Percentiles rank a stretch among this genome's conserved stretches.
These are phyloP conservation scores for Mycosphaerella sp. DNA, from an alignment of 2,329 filamentous ascomycete species.

Conservation along the genomic window DNA sequence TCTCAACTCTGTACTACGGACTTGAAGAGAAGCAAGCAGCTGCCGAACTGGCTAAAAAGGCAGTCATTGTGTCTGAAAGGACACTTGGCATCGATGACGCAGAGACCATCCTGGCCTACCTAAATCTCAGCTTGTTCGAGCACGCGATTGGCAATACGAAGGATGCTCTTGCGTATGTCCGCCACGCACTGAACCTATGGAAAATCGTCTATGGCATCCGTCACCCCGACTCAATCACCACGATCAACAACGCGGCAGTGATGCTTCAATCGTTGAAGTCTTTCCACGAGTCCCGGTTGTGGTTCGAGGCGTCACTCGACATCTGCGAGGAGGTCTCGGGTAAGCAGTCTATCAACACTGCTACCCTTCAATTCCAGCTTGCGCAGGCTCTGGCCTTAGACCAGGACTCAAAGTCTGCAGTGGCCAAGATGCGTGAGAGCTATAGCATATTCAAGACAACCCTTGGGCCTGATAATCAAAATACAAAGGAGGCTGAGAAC, in stretches of 20 bases:
- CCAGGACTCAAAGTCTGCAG: constrained; percentile 84
- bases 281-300: constrained; percentile 88
- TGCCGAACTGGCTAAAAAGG: constrained; percentile 91
- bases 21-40: constrained; percentile 97
- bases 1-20: constrained; percentile 95
- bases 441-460: constrained; percentile 90
- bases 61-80: constrained; percentile 90
- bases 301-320: constrained; percentile 89
- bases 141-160: constrained; percentile 88
- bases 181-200: constrained; percentile 91
- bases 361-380: constrained; percentile 93
- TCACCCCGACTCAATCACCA: constrained; percentile 96
- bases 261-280: constrained; percentile 96
- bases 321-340: constrained; percentile 89
- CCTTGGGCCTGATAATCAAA: constrained; percentile 84
- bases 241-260: constrained; percentile 95
- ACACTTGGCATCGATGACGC: constrained; percentile 89
- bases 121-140: constrained; percentile 90
- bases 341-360: constrained; percentile 82
- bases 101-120: constrained; percentile 90
- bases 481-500: constrained; percentile 94
- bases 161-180: constrained; percentile 78
- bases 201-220: constrained; percentile 91
- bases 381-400: constrained; percentile 94
- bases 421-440: constrained; percentile 89